Evolutionary conservation across 805 yeast species (phyloP), one percentile per base, ranked within the genome.

Genomic region (Yarrowia bubula): DNA sequence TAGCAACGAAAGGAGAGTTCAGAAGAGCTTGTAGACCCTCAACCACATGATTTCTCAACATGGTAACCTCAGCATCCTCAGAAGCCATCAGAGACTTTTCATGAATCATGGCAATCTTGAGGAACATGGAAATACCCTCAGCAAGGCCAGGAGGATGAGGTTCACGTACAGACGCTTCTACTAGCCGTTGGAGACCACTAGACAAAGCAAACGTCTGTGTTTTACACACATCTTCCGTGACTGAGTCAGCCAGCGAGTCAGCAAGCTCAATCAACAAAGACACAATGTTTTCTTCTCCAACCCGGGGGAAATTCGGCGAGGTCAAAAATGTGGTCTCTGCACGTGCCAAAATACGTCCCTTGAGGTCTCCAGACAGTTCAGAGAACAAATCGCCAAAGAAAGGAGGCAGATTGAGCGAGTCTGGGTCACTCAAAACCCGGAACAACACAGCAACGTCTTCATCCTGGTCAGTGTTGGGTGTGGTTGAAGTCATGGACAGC

Each of bases 51-150:
- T n/a, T 43, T n/a, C 64, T 17, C 18, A 58, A 9, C 51, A 58
- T 44, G 33, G 51, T 18, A 35, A 43, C 51, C 28, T 43, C 50
- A 7, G 50, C 43, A 17, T 55, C 61, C 42, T 55, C 61, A 3
- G 61, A 55, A 4, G 61, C 61, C 62, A 65, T 28, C 32, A 44
- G 51, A 35, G 64, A 58, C 42, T 44, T 58, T 44, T 58, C 64
- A 39, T 71, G 71, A 11, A 72, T 71, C 68, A 72, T 67, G 41
- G 66, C 60, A 31, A 72, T 68, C 64, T 72, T 72, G 32, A 70
- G 68, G 37, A 72, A 67, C 38, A 72, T 50, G 48, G 66, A 33
- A 5, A 72, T 66, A 0, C 68, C 72, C 41, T 67, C 65, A 2
- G 66, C 62, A n/a, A 70, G 51, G 6, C 68, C 70, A 0, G 51